Evolutionary conservation across 2,329 filamentous ascomycete genomes (phyloP), one percentile per base, ranked within the genome.

Genomic region (Colletotrichum kahawae): DNA sequence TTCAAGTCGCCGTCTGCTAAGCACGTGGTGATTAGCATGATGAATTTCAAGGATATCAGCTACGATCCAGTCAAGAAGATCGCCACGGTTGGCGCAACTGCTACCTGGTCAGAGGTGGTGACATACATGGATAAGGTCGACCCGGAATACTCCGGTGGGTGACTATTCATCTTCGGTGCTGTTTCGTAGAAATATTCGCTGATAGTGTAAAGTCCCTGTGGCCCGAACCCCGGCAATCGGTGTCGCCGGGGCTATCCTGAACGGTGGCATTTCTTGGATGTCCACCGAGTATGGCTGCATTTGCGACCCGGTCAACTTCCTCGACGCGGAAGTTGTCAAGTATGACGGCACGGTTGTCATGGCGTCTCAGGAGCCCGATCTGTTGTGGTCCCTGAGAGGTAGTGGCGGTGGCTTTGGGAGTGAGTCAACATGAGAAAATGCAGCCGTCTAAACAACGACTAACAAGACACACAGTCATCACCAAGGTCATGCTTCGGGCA

Each of bases 1-100:
- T 73, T 73, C 71, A 70, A 73, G 16, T 69, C 71, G 4, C 71
- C 71, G 9, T 70, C 67, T 8, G 59, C 67, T 29, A 66, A 54
- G 18, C 16, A 70, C 18, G 71, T 70, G 0, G 60, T 74, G 10
- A 12, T 70, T 21, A 74, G 71, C 59, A 74, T 70, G 51, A 38
- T 74, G 36, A 70, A n/a, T 7, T 60, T 74, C 34, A 70, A 66
- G 14, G 60, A 38, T n/a, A 10, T 74, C 16, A 31, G 51, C 10
- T 73, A 73, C 34, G 71, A 73, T 51, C 24, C 56, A 8, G 33
- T 24, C 24, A 70, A 59, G 21, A 73, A 73, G 48, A 73, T 73
- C 27, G 71, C 66, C 7, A 73, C 33, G 4, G 24, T 73, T 36
- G 66, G 71, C 8, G 71, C 71, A 4, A 70, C 43, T 57, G 71